A percentile compares a stretch with the other conserved stretches of the same genome.
phyloP scores from a whole-genome alignment of 2,329 filamentous ascomycete genomes.

The Calycina herbarum region DNA sequence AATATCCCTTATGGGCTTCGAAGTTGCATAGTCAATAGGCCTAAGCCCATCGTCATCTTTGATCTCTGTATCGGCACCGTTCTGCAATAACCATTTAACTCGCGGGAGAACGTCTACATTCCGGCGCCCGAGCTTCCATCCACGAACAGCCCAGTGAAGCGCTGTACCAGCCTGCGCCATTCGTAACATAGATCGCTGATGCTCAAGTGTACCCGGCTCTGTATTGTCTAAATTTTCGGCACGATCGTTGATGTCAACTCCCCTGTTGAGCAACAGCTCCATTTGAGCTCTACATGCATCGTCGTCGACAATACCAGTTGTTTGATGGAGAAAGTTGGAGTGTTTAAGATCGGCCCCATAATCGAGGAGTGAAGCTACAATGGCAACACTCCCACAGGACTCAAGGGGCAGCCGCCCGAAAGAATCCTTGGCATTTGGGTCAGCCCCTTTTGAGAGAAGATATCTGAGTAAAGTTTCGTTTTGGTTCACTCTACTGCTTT shows the following conservation, averaged over 20 bases:
- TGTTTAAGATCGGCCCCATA: constrained; percentile 6
- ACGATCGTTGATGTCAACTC: constrained; percentile 8
- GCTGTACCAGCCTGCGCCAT: neutral
- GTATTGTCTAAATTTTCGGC: neutral
- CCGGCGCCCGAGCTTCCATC: neutral
- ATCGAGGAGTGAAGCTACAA: neutral
- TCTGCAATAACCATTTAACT: constrained; percentile 4
- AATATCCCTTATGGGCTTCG: neutral
- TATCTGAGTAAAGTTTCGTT: neutral
- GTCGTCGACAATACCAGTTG: neutral
- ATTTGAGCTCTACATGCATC: neutral
- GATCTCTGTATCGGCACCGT: constrained; percentile 4
- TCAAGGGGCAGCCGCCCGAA: neutral
- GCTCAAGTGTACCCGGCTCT: neutral
- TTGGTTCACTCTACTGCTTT: neutral
- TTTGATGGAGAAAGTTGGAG: constrained; percentile 2
- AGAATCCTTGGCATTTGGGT: neutral
- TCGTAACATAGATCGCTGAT: no score
- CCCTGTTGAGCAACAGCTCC: neutral
- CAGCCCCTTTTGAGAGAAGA: constrained; percentile 8
- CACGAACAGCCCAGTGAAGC: constrained; percentile 8
- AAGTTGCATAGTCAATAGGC: constrained; percentile 6
- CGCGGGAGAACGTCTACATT: neutral
- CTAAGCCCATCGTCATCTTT: neutral
- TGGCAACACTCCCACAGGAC: neutral